Evolutionary conservation across 164 flowering plant species (phyloP).

Genomic region (Paratinospora sagittata): DNA sequence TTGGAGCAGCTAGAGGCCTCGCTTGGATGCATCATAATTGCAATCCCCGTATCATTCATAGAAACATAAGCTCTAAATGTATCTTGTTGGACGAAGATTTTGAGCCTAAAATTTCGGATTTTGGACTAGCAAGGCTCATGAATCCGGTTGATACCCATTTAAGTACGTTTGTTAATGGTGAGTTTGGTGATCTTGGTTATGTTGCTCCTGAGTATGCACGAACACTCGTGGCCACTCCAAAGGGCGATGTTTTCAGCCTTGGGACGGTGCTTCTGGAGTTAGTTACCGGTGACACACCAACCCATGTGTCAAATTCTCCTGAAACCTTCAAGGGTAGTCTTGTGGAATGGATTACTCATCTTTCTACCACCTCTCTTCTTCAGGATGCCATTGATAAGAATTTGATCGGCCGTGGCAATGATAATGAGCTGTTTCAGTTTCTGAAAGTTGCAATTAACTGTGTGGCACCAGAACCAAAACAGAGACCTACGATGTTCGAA

Average conservation of each 20-base stretch:
- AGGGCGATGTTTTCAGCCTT: conserved; percentile 22
- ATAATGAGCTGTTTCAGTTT: conserved; percentile 10
- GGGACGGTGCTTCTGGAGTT: conserved; percentile 20
- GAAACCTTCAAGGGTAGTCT: conserved; percentile 13
- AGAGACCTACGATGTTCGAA: conserved; percentile 17
- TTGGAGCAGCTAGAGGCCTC: conserved; percentile 21
- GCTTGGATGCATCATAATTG: conserved; percentile 22
- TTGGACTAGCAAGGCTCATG: conserved; percentile 13
- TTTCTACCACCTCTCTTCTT: conserved; percentile 3
- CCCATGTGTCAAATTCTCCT: conserved; percentile 5
- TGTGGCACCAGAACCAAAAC: conserved; percentile 7
- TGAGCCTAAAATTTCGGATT: conserved; percentile 18
- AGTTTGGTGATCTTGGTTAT: conserved; percentile 6
- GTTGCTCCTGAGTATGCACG: conserved; percentile 8
- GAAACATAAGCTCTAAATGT: conserved; percentile 19
- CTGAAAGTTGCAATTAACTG: conserved; percentile 12
- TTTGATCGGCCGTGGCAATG: not conserved
- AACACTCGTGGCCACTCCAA: conserved; percentile 3
- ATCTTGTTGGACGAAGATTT: conserved; percentile 15
- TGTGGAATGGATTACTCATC: conserved; percentile 16
- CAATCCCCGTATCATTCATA: conserved; percentile 14
- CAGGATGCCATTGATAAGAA: conserved; percentile 10
- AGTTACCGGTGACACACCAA: conserved; percentile 12
- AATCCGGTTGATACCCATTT: conserved; percentile 8
- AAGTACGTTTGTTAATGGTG: conserved; percentile 10